phyloP scores from a whole-genome alignment of 768 basidiomycete species.

The Amanita phalloides region DNA sequence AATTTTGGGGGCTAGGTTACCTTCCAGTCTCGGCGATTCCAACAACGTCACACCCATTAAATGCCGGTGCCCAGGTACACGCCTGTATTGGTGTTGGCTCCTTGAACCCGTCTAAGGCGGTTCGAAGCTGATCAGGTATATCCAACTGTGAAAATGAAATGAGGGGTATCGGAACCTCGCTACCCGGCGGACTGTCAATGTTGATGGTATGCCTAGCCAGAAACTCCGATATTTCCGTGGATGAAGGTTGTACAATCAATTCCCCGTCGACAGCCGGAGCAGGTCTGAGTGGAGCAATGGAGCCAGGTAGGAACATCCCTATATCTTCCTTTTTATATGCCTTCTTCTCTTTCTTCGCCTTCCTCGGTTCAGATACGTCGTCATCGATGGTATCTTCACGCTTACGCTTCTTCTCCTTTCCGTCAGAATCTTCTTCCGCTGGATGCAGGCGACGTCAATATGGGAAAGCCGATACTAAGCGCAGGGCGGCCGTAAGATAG shows the following conservation, averaged over 20 bases:
- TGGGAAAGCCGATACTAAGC: not conserved
- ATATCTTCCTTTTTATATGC: slow-evolving; percentile 25
- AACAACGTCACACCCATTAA: slow-evolving; percentile 78
- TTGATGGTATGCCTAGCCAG: slow-evolving; percentile 65
- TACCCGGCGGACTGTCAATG: slow-evolving; percentile 43
- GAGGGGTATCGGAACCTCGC: slow-evolving; percentile 47
- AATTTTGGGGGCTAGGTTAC: slow-evolving; percentile 20
- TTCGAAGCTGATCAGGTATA: slow-evolving; percentile 50
- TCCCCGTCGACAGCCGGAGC: slow-evolving; percentile 4
- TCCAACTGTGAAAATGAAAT: slow-evolving; percentile 64
- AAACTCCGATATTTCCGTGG: slow-evolving; percentile 47
- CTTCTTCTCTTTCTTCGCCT: slow-evolving; percentile 33
- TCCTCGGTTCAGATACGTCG: slow-evolving; percentile 11
- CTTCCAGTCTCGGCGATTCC: slow-evolving; percentile 97
- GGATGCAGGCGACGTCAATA: slow-evolving; percentile 6
- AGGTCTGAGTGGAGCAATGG: slow-evolving; percentile 10
- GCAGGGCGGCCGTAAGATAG: not conserved
- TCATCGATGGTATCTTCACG: slow-evolving; percentile 19
- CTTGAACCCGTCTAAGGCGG: slow-evolving; percentile 61
- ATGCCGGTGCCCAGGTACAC: slow-evolving; percentile 85
- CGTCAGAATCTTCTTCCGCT: slow-evolving; percentile 17
- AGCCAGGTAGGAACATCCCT: slow-evolving; percentile 10
- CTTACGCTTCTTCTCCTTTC: slow-evolving; percentile 32
- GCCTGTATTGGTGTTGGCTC: slow-evolving; percentile 94
- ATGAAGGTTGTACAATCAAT: slow-evolving; percentile 14